Base-by-base conservation (phyloP, 2,329 filamentous ascomycete genomes). In the Neonectria magnoliae region DNA sequence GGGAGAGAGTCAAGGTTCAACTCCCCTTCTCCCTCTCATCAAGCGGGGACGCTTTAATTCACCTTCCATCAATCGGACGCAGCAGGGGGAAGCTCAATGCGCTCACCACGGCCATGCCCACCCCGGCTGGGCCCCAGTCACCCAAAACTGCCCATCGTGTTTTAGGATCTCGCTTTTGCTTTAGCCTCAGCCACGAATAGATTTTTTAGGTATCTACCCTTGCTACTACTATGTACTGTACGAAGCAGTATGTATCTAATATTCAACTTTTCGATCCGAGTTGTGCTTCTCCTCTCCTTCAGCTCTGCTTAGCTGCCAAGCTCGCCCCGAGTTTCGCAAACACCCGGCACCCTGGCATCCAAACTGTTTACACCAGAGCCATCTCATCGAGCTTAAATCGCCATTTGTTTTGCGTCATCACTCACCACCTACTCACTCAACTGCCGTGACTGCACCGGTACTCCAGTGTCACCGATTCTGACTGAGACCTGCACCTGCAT, bases 151-250 rank as follows among this genome's bases (percentile, higher is more conserved):
- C 52, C 38, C 33, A 42, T 61, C 20, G 47, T 70, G 57, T 70
- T 69, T 68, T 57, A 67, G 64, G 33, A 64, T 60, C 44, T 56
- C 51, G 27, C 67, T 68, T 71, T 70, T 71, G 57, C 61, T 36
- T 70, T 63, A 62, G 52, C 62, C 33, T 73, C 53, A 59, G 66
- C 57, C 62, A 70, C 38, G 38, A 42, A 20, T 42, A 42, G 38
- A 20, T 42, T 18, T 42, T 1, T 18, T 4, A 5, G 25, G 7
- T 18, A 18, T 42, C 38, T 20, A 42, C 38, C 36, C n/a, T 38
- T 7, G 14, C 6, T n/a, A 16, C 13, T 36, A 14, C 36, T 38
- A 38, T 38, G 36, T n/a, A 38, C 36, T 69, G 47, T 67, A 58
- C 29, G 5, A 33, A 18, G 42, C 29, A 36, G 25, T 41, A 29